Conservation (phyloP, 2,329 filamentous ascomycete genomes). For the Ophiostoma populinum region DNA sequence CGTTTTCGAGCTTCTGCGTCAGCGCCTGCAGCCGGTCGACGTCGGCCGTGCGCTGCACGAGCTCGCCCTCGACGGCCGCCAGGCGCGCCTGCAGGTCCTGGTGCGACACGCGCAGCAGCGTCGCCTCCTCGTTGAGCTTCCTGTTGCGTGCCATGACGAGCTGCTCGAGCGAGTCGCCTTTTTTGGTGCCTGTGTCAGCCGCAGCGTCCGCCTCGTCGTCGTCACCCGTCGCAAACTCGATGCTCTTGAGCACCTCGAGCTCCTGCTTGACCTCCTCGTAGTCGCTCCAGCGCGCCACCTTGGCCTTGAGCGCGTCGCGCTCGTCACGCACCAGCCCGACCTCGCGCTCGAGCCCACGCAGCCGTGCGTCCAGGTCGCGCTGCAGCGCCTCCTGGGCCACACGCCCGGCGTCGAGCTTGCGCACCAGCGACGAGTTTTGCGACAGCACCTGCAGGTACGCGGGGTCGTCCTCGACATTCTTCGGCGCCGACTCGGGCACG, state of each 20-base stretch:
- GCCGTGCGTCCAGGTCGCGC: conserved; percentile 55
- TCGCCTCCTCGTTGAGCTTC: conserved; percentile 86
- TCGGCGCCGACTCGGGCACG: conserved; percentile 34
- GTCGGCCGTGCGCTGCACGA: conserved; percentile 69
- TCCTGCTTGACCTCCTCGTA: conserved; percentile 96
- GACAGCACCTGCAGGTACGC: conserved; percentile 73
- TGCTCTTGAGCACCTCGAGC: conserved; percentile 90
- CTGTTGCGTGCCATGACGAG: conserved; percentile 86
- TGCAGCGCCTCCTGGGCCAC: conserved; percentile 73
- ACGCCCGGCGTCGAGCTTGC: conserved; percentile 68
- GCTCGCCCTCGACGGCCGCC: conserved; percentile 64
- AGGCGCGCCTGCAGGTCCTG: conserved; percentile 75
- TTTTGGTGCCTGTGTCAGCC: conserved; percentile 33
- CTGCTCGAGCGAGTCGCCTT: conserved; percentile 75
- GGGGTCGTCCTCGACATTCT: conserved; percentile 72
- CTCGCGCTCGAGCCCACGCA: conserved; percentile 68
- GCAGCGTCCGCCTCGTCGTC: conserved; percentile 46
- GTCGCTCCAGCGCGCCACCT: conserved; percentile 77
- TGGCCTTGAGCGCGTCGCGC: conserved; percentile 59
- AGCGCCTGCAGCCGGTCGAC: conserved; percentile 71
- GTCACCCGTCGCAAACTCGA: conserved; percentile 85
- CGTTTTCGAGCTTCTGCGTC: conserved; percentile 79
- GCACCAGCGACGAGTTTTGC: conserved; percentile 81
- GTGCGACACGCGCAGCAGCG: conserved; percentile 80
- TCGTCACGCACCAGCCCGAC: conserved; percentile 59